Evolutionary conservation across 306 rosid species (phyloP).

Genomic region (Hippophae gyantsensis): DNA sequence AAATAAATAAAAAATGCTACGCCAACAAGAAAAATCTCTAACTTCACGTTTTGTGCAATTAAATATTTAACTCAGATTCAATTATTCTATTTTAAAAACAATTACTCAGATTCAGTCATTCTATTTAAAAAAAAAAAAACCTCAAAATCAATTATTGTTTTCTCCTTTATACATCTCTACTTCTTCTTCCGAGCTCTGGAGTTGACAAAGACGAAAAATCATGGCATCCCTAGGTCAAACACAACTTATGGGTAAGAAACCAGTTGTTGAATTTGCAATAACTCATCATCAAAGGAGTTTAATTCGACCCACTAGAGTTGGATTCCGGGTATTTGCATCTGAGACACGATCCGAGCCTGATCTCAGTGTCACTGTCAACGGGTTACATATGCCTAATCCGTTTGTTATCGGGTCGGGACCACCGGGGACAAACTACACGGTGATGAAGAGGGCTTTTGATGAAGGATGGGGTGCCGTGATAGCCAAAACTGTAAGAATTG

Average conservation of each 20-base stretch:
- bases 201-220: background rate
- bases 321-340: constrained; percentile 59
- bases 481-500: constrained; percentile 78
- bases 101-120: too few relatives aligned
- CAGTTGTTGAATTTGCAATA: constrained; percentile 38
- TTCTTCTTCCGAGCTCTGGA: too few relatives aligned
- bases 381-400: constrained; percentile 82
- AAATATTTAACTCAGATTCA: too few relatives aligned
- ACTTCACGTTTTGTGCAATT: too few relatives aligned
- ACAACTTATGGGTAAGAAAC: constrained; percentile 45
- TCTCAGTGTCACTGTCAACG: constrained; percentile 82
- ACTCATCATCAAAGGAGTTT: constrained; percentile 21
- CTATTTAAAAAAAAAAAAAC: too few relatives aligned
- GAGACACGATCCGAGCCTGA: constrained; percentile 63
- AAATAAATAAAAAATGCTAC: too few relatives aligned
- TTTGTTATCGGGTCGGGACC: constrained; percentile 97
- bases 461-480: constrained; percentile 99
- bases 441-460: constrained; percentile 94
- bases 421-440: constrained; percentile 97
- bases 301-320: constrained; percentile 37
- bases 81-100: too few relatives aligned
- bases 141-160: too few relatives aligned
- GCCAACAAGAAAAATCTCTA: too few relatives aligned
- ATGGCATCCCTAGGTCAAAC: constrained; percentile 66
- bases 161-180: too few relatives aligned